Evolutionary conservation across 2,329 filamentous ascomycete species (phyloP).

Genomic region (Penicillium sp.): DNA sequence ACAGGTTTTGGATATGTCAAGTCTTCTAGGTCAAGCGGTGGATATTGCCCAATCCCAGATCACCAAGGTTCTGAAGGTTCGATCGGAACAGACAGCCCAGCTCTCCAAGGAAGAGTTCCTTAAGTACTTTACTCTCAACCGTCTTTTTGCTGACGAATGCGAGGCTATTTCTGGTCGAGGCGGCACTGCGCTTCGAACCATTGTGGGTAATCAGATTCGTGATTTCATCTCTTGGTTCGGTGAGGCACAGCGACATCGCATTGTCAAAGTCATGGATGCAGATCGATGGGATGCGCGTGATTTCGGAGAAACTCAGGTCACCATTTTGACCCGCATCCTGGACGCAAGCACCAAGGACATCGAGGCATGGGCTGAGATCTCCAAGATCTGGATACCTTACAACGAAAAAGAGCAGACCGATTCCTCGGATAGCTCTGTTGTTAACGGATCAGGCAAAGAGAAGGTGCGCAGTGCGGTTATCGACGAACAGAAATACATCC

Average conservation of each 20-base stretch:
- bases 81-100: slow-evolving; percentile 60
- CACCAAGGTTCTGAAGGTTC: slow-evolving; percentile 64
- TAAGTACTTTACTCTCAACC: slow-evolving; percentile 63
- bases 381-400: slow-evolving; percentile 53
- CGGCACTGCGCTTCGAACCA: slow-evolving; percentile 59
- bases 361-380: slow-evolving; percentile 53
- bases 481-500: slow-evolving; percentile 80
- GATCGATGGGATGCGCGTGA: slow-evolving; percentile 68
- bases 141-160: slow-evolving; percentile 66
- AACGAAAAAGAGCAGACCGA: slow-evolving; percentile 18
- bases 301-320: slow-evolving; percentile 56
- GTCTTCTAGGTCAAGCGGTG: slow-evolving; percentile 65
- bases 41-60: slow-evolving; percentile 66
- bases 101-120: slow-evolving; percentile 60
- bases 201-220: slow-evolving; percentile 64
- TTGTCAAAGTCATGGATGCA: slow-evolving; percentile 60
- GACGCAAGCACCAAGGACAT: slow-evolving; percentile 61
- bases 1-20: slow-evolving; percentile 66
- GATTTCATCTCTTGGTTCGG: slow-evolving; percentile 62
- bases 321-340: slow-evolving; percentile 56
- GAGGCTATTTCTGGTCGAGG: slow-evolving; percentile 65
- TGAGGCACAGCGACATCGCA: slow-evolving; percentile 57
- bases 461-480: slow-evolving; percentile 73
- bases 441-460: slow-evolving; percentile 54
- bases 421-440: slow-evolving; percentile 31